Percentiles rank a stretch among this genome's conserved stretches.
Conservation (phyloP, 768 basidiomycete genomes). For the Lentinula sp. region DNA sequence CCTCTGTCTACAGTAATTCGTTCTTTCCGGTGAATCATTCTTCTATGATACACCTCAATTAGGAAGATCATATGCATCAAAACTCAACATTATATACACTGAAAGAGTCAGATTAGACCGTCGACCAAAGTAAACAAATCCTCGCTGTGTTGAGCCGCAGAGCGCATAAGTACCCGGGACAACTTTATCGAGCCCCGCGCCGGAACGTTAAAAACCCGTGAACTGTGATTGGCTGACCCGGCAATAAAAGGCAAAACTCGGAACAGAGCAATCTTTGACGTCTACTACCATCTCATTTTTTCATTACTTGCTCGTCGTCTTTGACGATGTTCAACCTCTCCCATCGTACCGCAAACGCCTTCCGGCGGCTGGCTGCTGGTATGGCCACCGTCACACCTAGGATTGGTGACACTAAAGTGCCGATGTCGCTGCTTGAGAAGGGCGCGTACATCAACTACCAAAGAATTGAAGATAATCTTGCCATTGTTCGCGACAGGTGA, state of each 20-base stretch:
- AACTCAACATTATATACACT: no score
- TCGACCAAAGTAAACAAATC: no score
- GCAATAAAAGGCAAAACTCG: neutral
- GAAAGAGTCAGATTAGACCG: no score
- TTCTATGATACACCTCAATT: no score
- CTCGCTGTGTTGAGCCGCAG: no score
- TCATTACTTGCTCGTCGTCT: constrained; percentile 24
- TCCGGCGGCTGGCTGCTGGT: constrained; percentile 52
- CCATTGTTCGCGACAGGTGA: constrained; percentile 78
- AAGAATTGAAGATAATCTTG: constrained; percentile 96
- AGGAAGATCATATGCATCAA: no score
- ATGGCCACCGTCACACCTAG: constrained; percentile 79
- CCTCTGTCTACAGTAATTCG: no score
- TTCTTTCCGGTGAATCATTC: no score
- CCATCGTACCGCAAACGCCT: constrained; percentile 44
- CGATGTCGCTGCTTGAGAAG: constrained; percentile 83
- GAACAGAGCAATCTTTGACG: neutral
- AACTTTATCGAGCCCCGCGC: neutral
- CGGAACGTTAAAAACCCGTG: neutral
- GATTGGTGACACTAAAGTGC: constrained; percentile 86
- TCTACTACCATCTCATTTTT: constrained; percentile 13
- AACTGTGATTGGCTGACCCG: neutral
- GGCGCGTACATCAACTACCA: constrained; percentile 89
- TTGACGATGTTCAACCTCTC: constrained; percentile 61
- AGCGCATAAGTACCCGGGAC: neutral